phyloP scores from a whole-genome alignment of 805 yeast species.

The Lipomyces sp. region DNA sequence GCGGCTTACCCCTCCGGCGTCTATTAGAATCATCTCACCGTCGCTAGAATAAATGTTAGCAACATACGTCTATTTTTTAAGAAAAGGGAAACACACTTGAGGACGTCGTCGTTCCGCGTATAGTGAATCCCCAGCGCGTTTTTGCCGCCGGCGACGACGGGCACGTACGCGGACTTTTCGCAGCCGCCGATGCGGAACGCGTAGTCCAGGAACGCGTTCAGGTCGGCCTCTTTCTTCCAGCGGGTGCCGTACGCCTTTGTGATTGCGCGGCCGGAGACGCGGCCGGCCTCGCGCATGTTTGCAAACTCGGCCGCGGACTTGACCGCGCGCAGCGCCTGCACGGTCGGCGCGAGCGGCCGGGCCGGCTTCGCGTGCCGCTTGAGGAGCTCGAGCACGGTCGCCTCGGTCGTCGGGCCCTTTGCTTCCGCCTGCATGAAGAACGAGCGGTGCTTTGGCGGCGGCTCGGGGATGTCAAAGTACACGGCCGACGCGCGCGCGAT shows the following conservation, averaged over 20 bases:
- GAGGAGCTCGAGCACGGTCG: conserved; percentile 12
- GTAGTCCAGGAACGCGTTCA: conserved; percentile 78
- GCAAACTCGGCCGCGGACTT: conserved; percentile 75
- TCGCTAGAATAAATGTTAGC: conserved; percentile 42
- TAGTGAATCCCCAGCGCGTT: conserved; percentile 92
- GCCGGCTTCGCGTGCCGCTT: conserved; percentile 5
- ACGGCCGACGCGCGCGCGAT: conserved; percentile 50
- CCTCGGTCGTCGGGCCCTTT: conserved; percentile 11
- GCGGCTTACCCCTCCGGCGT: conserved; percentile 73
- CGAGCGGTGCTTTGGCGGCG: conserved; percentile 5
- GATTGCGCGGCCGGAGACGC: conserved; percentile 76
- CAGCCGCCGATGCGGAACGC: conserved; percentile 84
- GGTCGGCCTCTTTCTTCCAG: conserved; percentile 68
- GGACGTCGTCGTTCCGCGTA: conserved; percentile 82
- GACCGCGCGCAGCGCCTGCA: conserved; percentile 56
- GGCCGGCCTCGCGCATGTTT: conserved; percentile 79
- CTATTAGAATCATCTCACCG: conserved; percentile 84
- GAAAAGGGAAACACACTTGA: conserved; percentile 34
- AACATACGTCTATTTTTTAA: no score
- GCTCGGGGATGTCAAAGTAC: conserved; percentile 48
- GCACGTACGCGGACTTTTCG: conserved; percentile 83
- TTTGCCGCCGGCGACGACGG: conserved; percentile 91
- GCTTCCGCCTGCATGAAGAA: conserved; percentile 9
- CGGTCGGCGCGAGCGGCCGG: conserved; percentile 42
- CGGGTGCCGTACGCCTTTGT: conserved; percentile 73